Evolutionary conservation across 116 monocot genomes (phyloP), one percentile per base, ranked within the genome.

Genomic region (Iris pallida): DNA sequence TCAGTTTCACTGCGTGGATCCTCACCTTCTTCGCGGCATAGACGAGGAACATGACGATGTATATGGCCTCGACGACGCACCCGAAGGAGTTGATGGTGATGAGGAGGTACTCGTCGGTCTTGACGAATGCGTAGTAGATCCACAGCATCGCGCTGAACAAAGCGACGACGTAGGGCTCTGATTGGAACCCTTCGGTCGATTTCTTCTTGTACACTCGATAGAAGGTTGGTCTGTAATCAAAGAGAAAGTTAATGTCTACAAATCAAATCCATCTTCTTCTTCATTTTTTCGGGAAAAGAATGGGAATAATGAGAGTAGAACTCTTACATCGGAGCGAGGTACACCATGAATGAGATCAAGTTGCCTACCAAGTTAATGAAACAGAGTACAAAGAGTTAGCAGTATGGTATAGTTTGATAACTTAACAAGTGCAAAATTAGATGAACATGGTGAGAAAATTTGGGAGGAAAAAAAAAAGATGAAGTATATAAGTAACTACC

Each of bases 71-170:
- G 15, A 89, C 72, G 45, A 82, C 47, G 61, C 82, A 82, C 0
- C 89, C 85, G 1, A 77, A 13, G 1, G 76, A 71, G 68, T 89
- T 89, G 68, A 89, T 80, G 63, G 82, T 77, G 65, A 89, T 57
- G 7, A 89, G 79, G 10, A 89, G 85, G 68, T 0, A 19, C 3
- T 64, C 56, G 45, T 82, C 48, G 11, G 82, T 68, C 61, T 82
- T 82, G 45, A 85, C 18, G 9, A 82, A 52, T 1, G 89, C 89
- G 47, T 89, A 89, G 69, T 71, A 82, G 42, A 89, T 80, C 89
- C 85, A 85, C 11, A 89, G 59, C 85, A 80, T 89, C n/a, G 82
- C 71, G n/a, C 89, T 89, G 82, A 89, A 82, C 40, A 89, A 46
- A 14, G 85, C 82, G 0, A 82, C 80, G 4, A 89, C 72, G 42